Evolutionary conservation across 139 green algal genomes (phyloP).

Genomic region (Chlamydomonas schloesseri): DNA sequence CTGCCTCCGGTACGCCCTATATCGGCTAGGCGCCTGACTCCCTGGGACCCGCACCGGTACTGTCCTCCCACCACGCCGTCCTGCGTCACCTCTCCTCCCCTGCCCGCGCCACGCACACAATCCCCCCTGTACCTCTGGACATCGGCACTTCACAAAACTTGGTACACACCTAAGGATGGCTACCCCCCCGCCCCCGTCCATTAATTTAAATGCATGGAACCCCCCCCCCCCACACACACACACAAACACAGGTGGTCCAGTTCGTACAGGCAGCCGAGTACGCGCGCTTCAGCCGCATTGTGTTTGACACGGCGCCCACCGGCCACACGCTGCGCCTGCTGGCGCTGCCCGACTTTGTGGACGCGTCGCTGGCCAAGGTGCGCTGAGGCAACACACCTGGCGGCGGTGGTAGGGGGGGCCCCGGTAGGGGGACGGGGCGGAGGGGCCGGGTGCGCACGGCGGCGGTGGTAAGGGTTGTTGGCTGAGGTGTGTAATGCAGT

Average conservation of each 20-base stretch:
- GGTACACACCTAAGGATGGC: too few relatives aligned
- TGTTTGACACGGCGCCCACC: slow-evolving; percentile 99
- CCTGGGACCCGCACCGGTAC: too few relatives aligned
- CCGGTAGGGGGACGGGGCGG: background rate
- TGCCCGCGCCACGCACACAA: too few relatives aligned
- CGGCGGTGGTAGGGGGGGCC: background rate
- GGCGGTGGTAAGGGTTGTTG: background rate
- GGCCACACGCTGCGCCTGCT: slow-evolving; percentile 94
- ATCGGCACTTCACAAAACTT: too few relatives aligned
- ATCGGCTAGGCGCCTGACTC: too few relatives aligned
- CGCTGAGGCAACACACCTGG: background rate
- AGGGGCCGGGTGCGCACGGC: background rate
- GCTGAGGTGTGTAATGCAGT: too few relatives aligned
- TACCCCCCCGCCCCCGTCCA: background rate
- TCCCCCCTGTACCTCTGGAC: too few relatives aligned
- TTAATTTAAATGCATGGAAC: background rate
- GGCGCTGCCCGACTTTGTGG: slow-evolving; percentile 89
- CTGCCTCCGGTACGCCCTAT: too few relatives aligned
- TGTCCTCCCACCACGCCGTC: too few relatives aligned
- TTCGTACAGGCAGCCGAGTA: slow-evolving; percentile 95
- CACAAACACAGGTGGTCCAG: slow-evolving; percentile 83
- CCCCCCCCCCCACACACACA: too few relatives aligned
- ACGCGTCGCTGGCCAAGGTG: slow-evolving; percentile 82
- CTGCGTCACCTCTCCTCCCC: too few relatives aligned
- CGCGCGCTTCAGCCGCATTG: slow-evolving; percentile 92